Evolutionary conservation across 73 alveolate species (phyloP).

Genomic region (Stentor coeruleus): DNA sequence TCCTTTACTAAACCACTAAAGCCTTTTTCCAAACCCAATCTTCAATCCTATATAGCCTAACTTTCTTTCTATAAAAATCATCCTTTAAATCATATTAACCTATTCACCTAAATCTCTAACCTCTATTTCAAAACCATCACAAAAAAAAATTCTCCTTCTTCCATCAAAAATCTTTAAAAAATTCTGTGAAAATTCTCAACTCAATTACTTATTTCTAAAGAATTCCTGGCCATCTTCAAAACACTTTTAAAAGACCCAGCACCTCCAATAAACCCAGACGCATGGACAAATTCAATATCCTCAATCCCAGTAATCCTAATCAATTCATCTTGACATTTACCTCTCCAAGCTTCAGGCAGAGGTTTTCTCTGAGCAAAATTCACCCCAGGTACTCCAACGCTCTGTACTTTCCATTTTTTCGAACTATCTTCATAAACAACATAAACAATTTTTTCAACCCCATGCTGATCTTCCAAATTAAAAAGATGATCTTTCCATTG

Average conservation of each 20-base stretch:
- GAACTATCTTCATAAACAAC: slow-evolving; percentile 55
- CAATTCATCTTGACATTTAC: slow-evolving; percentile 73
- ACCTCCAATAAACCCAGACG: slow-evolving; percentile 82
- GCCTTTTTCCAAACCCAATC: too few species aligned
- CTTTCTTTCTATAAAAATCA: too few species aligned
- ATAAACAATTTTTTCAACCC: slow-evolving; percentile 48
- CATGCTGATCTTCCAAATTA: slow-evolving; percentile 60
- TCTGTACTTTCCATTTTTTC: slow-evolving; percentile 58
- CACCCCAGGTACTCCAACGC: slow-evolving; percentile 44
- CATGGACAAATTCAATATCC: slow-evolving; percentile 71
- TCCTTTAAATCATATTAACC: too few species aligned
- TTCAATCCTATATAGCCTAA: too few species aligned
- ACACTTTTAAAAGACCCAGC: slow-evolving; percentile 57
- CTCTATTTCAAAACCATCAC: too few species aligned
- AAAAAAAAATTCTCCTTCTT: too few species aligned
- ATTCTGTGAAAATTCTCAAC: too few species aligned
- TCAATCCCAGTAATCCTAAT: slow-evolving; percentile 45
- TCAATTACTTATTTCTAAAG: too few species aligned
- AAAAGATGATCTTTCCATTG: slow-evolving; percentile 78
- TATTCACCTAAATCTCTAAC: too few species aligned
- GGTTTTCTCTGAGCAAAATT: slow-evolving; percentile 64
- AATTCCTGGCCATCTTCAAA: slow-evolving; percentile 49
- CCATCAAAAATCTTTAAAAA: too few species aligned
- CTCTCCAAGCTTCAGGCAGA: slow-evolving; percentile 72
- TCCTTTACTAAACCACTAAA: too few species aligned